These are phyloP conservation scores for Xylaria intraflava DNA, from an alignment of 495 filamentous ascomycete genomes.

Conservation along the genomic window DNA sequence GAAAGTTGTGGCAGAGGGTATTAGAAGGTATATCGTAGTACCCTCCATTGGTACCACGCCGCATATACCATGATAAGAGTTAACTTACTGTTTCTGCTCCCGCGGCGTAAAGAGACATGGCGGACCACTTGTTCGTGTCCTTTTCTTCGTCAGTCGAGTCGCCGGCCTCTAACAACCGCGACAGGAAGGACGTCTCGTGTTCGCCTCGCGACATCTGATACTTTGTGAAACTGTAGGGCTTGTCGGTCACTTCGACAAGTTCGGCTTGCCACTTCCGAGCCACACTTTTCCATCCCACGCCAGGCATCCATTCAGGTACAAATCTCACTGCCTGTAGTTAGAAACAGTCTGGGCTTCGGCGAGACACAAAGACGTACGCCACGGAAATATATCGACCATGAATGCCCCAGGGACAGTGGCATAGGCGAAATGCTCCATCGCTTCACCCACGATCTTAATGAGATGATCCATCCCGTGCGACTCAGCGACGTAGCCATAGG, in stretches of 20 bases:
- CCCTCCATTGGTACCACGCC: no score
- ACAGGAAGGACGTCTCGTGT: conserved; percentile 34
- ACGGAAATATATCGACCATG: conserved; percentile 36
- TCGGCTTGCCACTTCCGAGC: conserved; percentile 26
- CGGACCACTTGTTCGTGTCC: conserved; percentile 37
- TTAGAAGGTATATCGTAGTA: no score
- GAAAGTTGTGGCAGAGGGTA: no score
- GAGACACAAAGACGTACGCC: conserved; percentile 6
- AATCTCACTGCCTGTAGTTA: conserved; percentile 23
- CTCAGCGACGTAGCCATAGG: conserved; percentile 47
- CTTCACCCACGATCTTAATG: conserved; percentile 33
- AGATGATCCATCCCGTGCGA: conserved; percentile 36
- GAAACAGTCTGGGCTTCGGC: not conserved
- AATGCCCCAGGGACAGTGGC: conserved; percentile 35
- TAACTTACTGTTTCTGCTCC: conserved; percentile 39
- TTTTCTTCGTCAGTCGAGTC: conserved; percentile 26
- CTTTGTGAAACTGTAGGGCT: conserved; percentile 42
- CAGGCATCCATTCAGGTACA: conserved; percentile 44
- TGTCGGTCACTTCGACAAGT: conserved; percentile 20
- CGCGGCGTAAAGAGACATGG: conserved; percentile 38
- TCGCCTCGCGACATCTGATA: conserved; percentile 33
- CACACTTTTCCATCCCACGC: conserved; percentile 36
- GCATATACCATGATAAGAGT: no score
- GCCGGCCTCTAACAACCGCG: conserved; percentile 25
- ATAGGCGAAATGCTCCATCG: conserved; percentile 34